Evolutionary conservation across 768 basidiomycete species (phyloP).

Genomic region (Cytidiella melzeri): DNA sequence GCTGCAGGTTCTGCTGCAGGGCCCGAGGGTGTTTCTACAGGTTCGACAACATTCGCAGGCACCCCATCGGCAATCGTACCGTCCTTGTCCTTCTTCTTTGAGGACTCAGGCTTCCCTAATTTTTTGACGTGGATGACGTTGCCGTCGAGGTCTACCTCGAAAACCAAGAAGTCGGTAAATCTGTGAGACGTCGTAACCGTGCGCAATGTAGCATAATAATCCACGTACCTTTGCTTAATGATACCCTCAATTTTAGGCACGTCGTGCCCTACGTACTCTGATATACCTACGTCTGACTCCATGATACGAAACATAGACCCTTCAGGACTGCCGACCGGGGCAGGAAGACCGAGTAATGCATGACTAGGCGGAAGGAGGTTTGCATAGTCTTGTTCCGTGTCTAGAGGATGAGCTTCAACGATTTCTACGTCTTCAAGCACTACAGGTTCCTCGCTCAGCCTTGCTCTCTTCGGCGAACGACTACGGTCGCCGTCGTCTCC

Average conservation of each 20-base stretch:
- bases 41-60: constrained; percentile 6
- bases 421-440: constrained; percentile 16
- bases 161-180: constrained; percentile 96
- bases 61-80: constrained; percentile 16
- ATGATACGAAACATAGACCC: constrained; percentile 50
- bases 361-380: constrained; percentile 66
- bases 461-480: constrained; percentile 32
- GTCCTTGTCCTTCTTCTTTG: constrained; percentile 34
- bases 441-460: constrained; percentile 20
- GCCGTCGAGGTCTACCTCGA: constrained; percentile 79
- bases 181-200: constrained; percentile 34
- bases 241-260: constrained; percentile 80
- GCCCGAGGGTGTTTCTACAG: constrained; percentile 8
- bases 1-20: neutral
- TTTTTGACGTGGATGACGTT: constrained; percentile 78
- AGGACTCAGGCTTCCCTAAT: constrained; percentile 60
- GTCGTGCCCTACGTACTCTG: constrained; percentile 71
- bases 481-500: constrained; percentile 20
- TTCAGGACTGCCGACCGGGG: constrained; percentile 42
- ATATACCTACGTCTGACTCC: constrained; percentile 87
- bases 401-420: constrained; percentile 3
- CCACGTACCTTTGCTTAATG: constrained; percentile 87
- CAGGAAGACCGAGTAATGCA: constrained; percentile 53
- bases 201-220: constrained; percentile 1
- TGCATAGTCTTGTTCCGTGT: constrained; percentile 11